These are phyloP conservation scores for Leishmania amazonensis DNA, from an alignment of 208 protist species.

Conservation along the genomic window DNA sequence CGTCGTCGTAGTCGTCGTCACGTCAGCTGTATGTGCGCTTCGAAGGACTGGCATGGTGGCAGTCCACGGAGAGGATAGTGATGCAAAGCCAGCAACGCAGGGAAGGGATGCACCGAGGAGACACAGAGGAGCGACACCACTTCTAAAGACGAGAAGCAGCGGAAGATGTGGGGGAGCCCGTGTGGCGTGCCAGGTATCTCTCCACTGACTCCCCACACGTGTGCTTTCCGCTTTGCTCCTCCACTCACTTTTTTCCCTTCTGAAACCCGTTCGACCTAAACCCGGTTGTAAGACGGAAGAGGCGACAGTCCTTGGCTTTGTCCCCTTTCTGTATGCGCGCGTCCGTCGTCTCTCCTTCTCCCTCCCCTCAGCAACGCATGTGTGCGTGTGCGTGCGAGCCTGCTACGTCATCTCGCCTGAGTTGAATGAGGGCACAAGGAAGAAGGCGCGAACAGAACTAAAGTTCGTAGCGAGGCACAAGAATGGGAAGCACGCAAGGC, in stretches of 20 bases:
- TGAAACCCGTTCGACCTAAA: too few species aligned
- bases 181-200: neutral
- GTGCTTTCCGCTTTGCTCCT: neutral
- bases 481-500: neutral
- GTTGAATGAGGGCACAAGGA: too few species aligned
- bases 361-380: too few species aligned
- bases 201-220: neutral
- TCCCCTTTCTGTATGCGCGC: neutral
- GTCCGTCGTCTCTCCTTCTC: neutral
- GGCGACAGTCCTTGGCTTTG: neutral
- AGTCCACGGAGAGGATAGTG: neutral
- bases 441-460: neutral
- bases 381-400: neutral
- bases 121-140: neutral
- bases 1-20: neutral
- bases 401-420: neutral
- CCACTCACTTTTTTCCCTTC: neutral
- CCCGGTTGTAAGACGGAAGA: neutral
- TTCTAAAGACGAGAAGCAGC: neutral
- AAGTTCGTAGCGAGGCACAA: neutral
- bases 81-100: too few species aligned
- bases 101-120: neutral
- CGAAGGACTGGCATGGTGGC: too few species aligned
- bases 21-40: neutral
- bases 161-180: neutral